These are phyloP conservation scores for Pichia californica DNA, from an alignment of 805 yeast species.

Conservation along the genomic window DNA sequence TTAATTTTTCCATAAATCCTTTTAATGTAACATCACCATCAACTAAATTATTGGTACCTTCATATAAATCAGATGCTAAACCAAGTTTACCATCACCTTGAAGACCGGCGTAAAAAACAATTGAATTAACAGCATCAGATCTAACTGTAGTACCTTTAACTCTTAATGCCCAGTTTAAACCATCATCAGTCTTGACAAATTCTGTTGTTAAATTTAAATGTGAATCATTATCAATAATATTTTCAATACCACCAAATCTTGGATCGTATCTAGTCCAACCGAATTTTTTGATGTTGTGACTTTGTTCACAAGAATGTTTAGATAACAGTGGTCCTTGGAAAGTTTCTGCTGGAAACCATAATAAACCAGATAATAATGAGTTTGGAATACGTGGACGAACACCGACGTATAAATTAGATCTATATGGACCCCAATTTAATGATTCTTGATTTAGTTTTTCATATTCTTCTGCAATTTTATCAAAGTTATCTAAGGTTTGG, in stretches of 20 bases:
- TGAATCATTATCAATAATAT: conserved; percentile 59
- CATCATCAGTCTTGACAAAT: conserved; percentile 70
- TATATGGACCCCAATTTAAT: conserved; percentile 86
- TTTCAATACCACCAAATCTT: conserved; percentile 76
- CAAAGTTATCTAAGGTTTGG: conserved; percentile 7
- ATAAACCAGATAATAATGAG: conserved; percentile 67
- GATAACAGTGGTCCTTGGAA: conserved; percentile 46
- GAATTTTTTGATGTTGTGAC: conserved; percentile 62
- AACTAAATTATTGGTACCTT: conserved; percentile 20
- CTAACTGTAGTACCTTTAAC: conserved; percentile 58
- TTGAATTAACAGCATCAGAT: conserved; percentile 47
- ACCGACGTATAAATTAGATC: conserved; percentile 83
- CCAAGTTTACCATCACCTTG: conserved; percentile 53
- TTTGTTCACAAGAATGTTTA: conserved; percentile 72
- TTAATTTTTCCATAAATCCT: conserved; percentile 61
- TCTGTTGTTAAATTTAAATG: conserved; percentile 60
- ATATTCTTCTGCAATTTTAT: conserved; percentile 21
- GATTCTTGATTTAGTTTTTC: conserved; percentile 39
- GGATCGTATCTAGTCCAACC: conserved; percentile 91
- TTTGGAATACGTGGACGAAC: conserved; percentile 75
- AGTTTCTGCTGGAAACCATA: conserved; percentile 77
- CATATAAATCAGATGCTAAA: conserved; percentile 23
- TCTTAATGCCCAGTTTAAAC: conserved; percentile 69
- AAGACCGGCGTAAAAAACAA: conserved; percentile 74
- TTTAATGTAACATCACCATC: conserved; percentile 35